These are phyloP conservation scores for Hypoxylon sp. DNA, from an alignment of 2,329 filamentous ascomycete species.

Conservation along the genomic window DNA sequence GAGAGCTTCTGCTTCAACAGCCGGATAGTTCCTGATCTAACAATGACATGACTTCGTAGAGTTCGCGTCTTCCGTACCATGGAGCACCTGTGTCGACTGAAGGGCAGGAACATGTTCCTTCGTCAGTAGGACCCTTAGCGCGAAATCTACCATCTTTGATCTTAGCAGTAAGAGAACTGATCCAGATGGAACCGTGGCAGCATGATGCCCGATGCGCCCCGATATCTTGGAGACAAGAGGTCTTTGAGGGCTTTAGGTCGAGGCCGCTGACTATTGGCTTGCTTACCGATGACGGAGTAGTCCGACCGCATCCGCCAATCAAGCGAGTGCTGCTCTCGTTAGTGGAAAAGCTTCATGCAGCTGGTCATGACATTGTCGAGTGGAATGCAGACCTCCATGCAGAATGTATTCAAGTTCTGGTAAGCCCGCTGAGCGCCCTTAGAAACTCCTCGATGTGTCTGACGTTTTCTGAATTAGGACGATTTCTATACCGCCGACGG, in stretches of 20 bases:
- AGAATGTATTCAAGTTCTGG: constrained; percentile 70
- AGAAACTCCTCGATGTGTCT: neutral
- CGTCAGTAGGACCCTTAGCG: constrained; percentile 72
- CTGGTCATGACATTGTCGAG: constrained; percentile 68
- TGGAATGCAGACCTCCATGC: constrained; percentile 68
- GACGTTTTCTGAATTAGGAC: constrained; percentile 59
- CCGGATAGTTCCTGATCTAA: neutral
- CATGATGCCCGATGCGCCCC: constrained; percentile 68
- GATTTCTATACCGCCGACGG: constrained; percentile 74
- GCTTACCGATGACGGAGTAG: constrained; percentile 63
- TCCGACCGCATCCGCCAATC: constrained; percentile 69
- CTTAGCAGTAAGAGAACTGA: constrained; percentile 64
- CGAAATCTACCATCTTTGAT: constrained; percentile 66
- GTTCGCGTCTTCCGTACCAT: constrained; percentile 69
- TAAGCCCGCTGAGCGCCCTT: constrained; percentile 43
- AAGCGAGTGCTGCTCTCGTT: constrained; percentile 61
- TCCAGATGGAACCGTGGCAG: constrained; percentile 66
- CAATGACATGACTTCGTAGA: constrained; percentile 57
- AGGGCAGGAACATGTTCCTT: constrained; percentile 75
- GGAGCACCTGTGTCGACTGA: constrained; percentile 74
- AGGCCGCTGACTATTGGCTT: constrained; percentile 63
- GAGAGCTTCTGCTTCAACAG: constrained; percentile 57
- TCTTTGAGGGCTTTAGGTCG: constrained; percentile 59
- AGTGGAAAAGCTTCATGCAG: constrained; percentile 57
- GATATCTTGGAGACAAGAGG: constrained; percentile 66